Evolutionary conservation across 2,329 filamentous ascomycete species (phyloP).

Genomic region (Paramyrothecium sp.): DNA sequence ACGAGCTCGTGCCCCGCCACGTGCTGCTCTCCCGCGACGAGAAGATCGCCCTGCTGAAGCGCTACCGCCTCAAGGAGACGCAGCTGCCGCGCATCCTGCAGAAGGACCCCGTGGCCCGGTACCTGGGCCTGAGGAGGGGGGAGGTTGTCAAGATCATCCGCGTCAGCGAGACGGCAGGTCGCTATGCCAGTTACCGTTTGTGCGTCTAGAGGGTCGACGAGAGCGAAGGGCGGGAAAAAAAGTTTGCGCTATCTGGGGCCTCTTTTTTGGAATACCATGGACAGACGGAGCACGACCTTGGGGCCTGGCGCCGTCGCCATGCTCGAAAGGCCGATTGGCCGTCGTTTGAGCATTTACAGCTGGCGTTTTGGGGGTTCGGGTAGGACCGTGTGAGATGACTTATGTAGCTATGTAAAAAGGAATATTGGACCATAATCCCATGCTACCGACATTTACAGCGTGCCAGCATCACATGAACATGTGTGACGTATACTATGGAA

Average conservation of each 20-base stretch:
- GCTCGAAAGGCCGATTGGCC: neutral
- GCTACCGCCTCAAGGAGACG: conserved; percentile 95
- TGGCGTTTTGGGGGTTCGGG: neutral
- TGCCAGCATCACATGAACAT: too few species aligned
- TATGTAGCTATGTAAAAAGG: neutral
- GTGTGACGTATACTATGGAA: too few species aligned
- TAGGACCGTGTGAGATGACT: neutral
- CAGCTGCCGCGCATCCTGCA: conserved; percentile 91
- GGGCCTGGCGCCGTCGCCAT: neutral
- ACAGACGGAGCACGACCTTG: neutral
- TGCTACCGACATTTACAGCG: neutral
- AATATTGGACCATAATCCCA: neutral
- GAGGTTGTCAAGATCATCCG: conserved; percentile 99
- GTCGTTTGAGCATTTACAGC: neutral
- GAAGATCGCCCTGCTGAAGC: conserved; percentile 79
- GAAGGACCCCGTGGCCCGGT: conserved; percentile 89
- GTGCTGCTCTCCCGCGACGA: conserved; percentile 87
- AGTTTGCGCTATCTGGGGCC: neutral
- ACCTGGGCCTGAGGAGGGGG: conserved; percentile 84
- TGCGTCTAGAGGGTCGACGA: too few species aligned
- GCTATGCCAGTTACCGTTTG: conserved; percentile 90
- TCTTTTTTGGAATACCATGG: neutral
- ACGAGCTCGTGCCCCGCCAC: conserved; percentile 94
- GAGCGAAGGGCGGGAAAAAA: conserved; percentile 10
- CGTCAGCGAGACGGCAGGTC: conserved; percentile 89